Evolutionary conservation across 345 rosid genomes (phyloP), one percentile per base, ranked within the genome.

Genomic region (Bruguiera sexangula): DNA sequence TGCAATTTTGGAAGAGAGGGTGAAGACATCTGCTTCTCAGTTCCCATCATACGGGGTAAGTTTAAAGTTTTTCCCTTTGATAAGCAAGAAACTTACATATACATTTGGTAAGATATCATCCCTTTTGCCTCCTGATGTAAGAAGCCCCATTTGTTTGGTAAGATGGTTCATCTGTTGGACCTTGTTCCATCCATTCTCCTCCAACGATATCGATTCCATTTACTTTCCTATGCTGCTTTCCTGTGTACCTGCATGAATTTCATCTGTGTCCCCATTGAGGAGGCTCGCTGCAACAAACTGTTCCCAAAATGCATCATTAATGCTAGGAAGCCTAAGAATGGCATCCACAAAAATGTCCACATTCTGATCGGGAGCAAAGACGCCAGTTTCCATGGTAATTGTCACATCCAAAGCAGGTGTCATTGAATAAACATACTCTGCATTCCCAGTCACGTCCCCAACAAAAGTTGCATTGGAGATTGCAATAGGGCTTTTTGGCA

Each of bases 281-380:
- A 68, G 53, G 52, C 75, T 66, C 5, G 63, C 53, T 22, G 66
- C 57, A 59, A 72, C 73, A 58, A 76, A 72, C 51, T 76, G 80
- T 52, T 76, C 80, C 76, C 80, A 72, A 57, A 76, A 76, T 6
- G 63, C 70, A 76, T 76, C 76, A 62, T 69, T 85, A 79, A 65
- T 76, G 65, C 84, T 81, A 0, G 91, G 94, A 65, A 92, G 93
- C 24, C 24, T 24, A 0, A 24, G 24, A 24, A 24, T 24, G 55
- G 65, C 87, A 37, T 85, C 51, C 39, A 21, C 55, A 6, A 62
- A 36, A 4, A 70, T 48, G 1, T 70, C 75, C 39, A 19, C 6
- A 26, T 53, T 62, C 16, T 69, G 54, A 24, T 65, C 39, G 2
- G 65, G 62, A 60, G 70, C 64, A 52, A 34, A 19, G 4, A 66